Conservation (phyloP, 306 rosid species). For the Lupinus albus region DNA sequence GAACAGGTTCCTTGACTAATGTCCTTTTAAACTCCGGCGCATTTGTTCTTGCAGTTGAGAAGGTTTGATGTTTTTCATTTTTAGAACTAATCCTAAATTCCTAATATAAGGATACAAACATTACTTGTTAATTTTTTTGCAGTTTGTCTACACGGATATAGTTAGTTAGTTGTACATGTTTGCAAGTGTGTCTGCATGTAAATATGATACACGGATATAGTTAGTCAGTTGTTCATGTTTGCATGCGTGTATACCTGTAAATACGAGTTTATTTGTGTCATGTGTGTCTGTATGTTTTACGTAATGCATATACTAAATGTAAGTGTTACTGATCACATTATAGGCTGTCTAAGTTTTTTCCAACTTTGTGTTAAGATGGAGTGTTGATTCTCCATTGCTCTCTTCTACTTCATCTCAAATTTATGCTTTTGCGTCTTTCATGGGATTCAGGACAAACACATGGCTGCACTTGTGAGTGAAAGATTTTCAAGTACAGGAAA, state of each 20-base stretch:
- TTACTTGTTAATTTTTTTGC: slow-evolving; percentile 20
- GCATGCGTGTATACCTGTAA: slow-evolving; percentile 16
- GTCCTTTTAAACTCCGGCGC: slow-evolving; percentile 73
- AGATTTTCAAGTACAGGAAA: slow-evolving; percentile 66
- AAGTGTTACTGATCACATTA: neutral
- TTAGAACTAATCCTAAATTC: neutral
- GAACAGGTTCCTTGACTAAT: slow-evolving; percentile 89
- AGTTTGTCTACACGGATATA: slow-evolving; percentile 16
- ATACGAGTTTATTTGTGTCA: slow-evolving; percentile 7
- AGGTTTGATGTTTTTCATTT: slow-evolving; percentile 55
- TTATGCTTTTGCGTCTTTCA: slow-evolving; percentile 33
- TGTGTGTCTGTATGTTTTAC: neutral
- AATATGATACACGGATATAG: too few species aligned
- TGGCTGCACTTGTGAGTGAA: slow-evolving; percentile 82
- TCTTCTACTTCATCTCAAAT: slow-evolving; percentile 24
- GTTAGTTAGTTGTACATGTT: neutral
- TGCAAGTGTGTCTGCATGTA: slow-evolving; percentile 8
- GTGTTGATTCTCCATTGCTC: slow-evolving; percentile 2
- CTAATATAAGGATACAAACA: neutral
- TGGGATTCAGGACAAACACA: slow-evolving; percentile 71
- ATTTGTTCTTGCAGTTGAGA: slow-evolving; percentile 77
- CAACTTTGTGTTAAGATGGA: slow-evolving; percentile 2
- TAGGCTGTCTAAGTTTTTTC: slow-evolving; percentile 16
- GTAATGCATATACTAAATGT: neutral
- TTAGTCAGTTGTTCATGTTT: neutral